Conservation (phyloP, 2,329 filamentous ascomycete species). For the Nigrospora osmanthi region DNA sequence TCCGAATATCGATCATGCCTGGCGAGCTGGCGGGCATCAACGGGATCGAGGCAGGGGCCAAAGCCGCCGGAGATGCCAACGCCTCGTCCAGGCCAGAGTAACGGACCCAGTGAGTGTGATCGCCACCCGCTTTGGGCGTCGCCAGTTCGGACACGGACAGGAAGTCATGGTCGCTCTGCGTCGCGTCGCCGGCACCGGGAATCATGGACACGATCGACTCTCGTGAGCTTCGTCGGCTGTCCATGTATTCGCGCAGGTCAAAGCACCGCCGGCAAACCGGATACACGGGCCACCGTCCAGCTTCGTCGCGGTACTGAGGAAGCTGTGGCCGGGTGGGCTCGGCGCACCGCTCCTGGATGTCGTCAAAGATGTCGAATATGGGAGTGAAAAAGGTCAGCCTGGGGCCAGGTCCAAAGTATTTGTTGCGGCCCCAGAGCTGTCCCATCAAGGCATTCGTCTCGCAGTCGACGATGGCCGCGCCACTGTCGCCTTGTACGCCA, state of each 20-base stretch:
- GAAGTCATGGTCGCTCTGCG: constrained; percentile 28
- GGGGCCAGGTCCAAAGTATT: constrained; percentile 32
- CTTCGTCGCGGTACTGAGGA: constrained; percentile 31
- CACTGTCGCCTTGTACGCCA: constrained; percentile 35
- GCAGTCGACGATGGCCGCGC: constrained; percentile 34
- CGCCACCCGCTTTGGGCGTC: constrained; percentile 23
- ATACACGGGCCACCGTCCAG: constrained; percentile 29
- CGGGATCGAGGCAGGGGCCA: constrained; percentile 12
- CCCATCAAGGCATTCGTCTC: constrained; percentile 29
- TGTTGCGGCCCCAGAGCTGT: constrained; percentile 36
- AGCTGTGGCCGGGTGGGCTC: constrained; percentile 29
- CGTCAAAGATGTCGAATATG: constrained; percentile 34
- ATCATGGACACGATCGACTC: constrained; percentile 34
- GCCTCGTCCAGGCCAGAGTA: constrained; percentile 25
- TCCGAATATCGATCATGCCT: constrained; percentile 24
- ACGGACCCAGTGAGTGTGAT: constrained; percentile 21
- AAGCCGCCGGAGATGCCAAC: constrained; percentile 16
- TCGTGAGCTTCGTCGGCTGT: constrained; percentile 32
- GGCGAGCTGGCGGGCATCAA: constrained; percentile 20
- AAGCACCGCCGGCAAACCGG: constrained; percentile 33
- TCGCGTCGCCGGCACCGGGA: constrained; percentile 16
- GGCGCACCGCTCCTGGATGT: constrained; percentile 35
- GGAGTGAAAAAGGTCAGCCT: constrained; percentile 35
- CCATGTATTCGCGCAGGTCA: constrained; percentile 30
- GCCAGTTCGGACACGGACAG: constrained; percentile 33